These are phyloP conservation scores for Phytopythium helicoides DNA, from an alignment of 352 stramenopile species.

Conservation along the genomic window DNA sequence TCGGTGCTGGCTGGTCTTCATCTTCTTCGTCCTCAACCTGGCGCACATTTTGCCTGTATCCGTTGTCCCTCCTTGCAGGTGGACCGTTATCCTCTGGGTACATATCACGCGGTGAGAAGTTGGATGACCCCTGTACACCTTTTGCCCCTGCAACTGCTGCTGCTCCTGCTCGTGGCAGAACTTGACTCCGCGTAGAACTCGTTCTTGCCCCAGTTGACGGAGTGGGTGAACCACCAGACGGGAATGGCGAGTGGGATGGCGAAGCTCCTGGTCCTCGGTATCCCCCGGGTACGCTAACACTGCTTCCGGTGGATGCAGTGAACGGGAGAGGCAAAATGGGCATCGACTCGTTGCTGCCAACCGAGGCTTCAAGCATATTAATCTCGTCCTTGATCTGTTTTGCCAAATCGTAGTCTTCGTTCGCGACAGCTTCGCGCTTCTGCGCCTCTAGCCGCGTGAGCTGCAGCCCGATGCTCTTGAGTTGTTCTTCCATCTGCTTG, in stretches of 20 bases:
- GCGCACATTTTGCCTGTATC: background rate
- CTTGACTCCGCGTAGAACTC: constrained; percentile 28
- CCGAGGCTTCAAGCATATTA: constrained; percentile 52
- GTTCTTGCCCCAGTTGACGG: constrained; percentile 5
- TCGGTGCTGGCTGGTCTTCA: constrained; percentile 2
- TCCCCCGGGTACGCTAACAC: too few species aligned
- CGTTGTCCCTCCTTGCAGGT: constrained; percentile 12
- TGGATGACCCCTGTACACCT: constrained; percentile 28
- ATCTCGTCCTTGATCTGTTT: constrained; percentile 92
- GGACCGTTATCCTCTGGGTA: constrained; percentile 41
- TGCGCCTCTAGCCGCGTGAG: constrained; percentile 83
- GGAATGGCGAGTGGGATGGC: background rate
- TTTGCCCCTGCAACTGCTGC: constrained; percentile 31
- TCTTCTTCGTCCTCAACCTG: background rate
- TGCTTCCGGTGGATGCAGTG: too few species aligned
- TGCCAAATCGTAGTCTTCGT: constrained; percentile 91
- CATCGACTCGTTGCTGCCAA: constrained; percentile 59
- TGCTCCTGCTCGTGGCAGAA: constrained; percentile 36
- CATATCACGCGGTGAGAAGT: constrained; percentile 63
- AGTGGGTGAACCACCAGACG: background rate
- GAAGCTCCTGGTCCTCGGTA: too few species aligned
- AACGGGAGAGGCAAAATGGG: constrained; percentile 39
- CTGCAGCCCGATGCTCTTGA: constrained; percentile 89
- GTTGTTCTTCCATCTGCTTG: constrained; percentile 84
- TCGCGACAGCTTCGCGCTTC: constrained; percentile 87